These are phyloP conservation scores for Prunus fruticosa DNA, from an alignment of 306 rosid genomes.

Conservation along the genomic window DNA sequence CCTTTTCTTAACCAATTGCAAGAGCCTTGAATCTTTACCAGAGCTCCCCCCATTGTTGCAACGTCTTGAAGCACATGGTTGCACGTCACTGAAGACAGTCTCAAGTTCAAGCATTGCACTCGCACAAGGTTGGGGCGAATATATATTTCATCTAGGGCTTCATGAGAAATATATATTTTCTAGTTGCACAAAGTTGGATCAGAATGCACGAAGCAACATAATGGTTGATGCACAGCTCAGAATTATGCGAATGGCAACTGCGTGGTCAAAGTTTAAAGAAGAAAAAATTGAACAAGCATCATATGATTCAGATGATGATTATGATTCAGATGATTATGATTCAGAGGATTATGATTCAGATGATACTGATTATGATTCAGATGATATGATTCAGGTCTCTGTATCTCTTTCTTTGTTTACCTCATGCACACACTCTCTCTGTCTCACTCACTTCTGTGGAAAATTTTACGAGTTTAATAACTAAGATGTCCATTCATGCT, in stretches of 20 bases:
- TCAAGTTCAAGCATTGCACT: background rate
- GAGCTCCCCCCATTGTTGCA: slow-evolving; percentile 27
- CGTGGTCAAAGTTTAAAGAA: background rate
- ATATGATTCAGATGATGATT: too few relatives aligned
- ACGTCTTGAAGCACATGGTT: background rate
- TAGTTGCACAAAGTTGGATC: background rate
- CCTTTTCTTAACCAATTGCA: background rate
- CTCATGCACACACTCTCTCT: background rate
- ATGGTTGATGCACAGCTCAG: background rate
- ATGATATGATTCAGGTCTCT: background rate
- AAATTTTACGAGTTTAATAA: background rate
- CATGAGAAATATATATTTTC: background rate
- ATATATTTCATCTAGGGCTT: background rate
- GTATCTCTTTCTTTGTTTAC: background rate
- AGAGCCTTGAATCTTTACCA: slow-evolving; percentile 15
- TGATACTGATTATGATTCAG: too few relatives aligned
- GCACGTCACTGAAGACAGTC: background rate
- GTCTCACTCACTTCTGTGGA: background rate
- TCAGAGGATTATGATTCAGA: background rate
- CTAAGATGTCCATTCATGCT: background rate
- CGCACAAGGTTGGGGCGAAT: background rate
- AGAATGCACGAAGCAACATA: background rate
- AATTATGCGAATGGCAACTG: background rate
- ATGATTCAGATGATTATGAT: too few relatives aligned
- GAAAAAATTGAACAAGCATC: too few relatives aligned